Evolutionary conservation across 2,329 filamentous ascomycete genomes (phyloP).

Genomic region (Aspergillus hiratsukae): DNA sequence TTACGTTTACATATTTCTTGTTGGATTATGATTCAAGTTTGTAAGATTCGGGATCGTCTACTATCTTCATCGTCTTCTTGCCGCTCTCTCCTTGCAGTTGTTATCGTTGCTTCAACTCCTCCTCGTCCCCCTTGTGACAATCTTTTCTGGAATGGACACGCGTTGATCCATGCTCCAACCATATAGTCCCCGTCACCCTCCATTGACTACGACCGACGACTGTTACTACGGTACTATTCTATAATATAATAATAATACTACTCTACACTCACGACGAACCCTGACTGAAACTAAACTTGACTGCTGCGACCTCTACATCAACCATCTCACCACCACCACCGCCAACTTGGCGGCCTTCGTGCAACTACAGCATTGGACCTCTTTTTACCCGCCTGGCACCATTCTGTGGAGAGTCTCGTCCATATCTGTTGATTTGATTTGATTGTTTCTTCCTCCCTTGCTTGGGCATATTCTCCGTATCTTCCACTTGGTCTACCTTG

Average conservation of each 20-base stretch:
- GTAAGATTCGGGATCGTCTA: not conserved
- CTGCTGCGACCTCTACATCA: constrained; percentile 1
- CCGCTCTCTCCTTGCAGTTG: not conserved
- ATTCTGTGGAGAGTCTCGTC: not conserved
- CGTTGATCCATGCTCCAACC: constrained; percentile 17
- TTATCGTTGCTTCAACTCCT: not conserved
- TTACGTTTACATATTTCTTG: not conserved
- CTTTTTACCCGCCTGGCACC: not conserved
- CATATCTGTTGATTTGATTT: not conserved
- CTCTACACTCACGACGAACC: not conserved
- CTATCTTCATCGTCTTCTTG: not conserved
- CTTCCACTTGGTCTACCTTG: constrained; percentile 7
- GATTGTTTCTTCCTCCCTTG: not conserved
- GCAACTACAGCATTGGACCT: constrained; percentile 6
- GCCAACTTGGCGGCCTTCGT: not conserved
- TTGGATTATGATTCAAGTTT: not conserved
- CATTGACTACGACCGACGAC: constrained; percentile 6
- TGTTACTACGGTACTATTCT: constrained; percentile 1
- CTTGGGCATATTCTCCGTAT: not conserved
- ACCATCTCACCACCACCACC: not conserved
- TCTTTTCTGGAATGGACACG: constrained; percentile 15
- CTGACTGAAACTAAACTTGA: not conserved
- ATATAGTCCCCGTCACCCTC: constrained; percentile 8
- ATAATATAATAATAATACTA: constrained; percentile 2
- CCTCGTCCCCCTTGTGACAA: not conserved